phyloP scores from a whole-genome alignment of 805 yeast species.

The Scheffersomyces ergatensis region DNA sequence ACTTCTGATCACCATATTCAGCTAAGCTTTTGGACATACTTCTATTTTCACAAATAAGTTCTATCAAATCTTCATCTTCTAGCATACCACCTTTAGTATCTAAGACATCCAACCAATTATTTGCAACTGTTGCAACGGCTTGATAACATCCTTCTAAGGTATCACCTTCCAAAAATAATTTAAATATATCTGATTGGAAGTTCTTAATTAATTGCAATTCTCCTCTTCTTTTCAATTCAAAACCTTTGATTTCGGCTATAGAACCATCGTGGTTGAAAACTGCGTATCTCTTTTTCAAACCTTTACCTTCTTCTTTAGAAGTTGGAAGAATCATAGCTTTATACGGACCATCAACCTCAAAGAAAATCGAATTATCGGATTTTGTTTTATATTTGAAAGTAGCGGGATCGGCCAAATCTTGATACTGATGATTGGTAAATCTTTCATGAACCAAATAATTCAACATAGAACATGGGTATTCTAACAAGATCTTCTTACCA shows the following conservation, averaged over 20 bases:
- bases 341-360: constrained; percentile 98
- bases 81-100: constrained; percentile 83
- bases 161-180: constrained; percentile 82
- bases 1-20: constrained; percentile 87
- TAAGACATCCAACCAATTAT: constrained; percentile 92
- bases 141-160: constrained; percentile 76
- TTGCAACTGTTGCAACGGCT: constrained; percentile 90
- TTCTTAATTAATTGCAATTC: constrained; percentile 90
- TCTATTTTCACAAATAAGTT: constrained; percentile 92
- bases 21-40: constrained; percentile 89
- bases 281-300: constrained; percentile 93
- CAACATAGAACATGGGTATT: constrained; percentile 95
- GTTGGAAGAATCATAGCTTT: constrained; percentile 97
- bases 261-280: constrained; percentile 95
- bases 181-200: constrained; percentile 92
- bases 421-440: constrained; percentile 94
- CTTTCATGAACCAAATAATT: constrained; percentile 87
- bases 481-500: constrained; percentile 74
- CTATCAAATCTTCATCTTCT: constrained; percentile 92
- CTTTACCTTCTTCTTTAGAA: constrained; percentile 96
- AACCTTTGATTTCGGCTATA: constrained; percentile 93
- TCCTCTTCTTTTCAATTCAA: constrained; percentile 95
- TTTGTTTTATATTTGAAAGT: constrained; percentile 68
- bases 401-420: constrained; percentile 71
- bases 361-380: constrained; percentile 92